phyloP scores from a whole-genome alignment of 352 stramenopile genomes.

The Globisporangium perplexum region DNA sequence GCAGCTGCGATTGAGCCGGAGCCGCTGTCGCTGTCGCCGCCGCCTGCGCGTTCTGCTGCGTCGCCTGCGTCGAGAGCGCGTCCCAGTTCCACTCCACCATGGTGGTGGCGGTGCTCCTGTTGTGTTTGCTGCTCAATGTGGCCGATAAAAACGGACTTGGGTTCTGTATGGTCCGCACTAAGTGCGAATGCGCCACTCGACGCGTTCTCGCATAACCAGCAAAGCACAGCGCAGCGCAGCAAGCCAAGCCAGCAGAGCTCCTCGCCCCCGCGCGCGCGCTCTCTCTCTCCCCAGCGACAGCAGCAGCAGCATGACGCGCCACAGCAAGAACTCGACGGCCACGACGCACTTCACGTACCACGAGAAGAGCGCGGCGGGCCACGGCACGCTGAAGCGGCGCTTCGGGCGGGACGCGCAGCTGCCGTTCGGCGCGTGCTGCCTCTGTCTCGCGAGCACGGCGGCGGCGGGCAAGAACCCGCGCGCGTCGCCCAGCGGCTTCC shows the following conservation, averaged over 20 bases:
- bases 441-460: conserved; percentile 57
- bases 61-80: conserved; percentile 14
- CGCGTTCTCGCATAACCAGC: no score
- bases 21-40: conserved; percentile 1
- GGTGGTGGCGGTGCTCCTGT: no score
- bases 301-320: conserved; percentile 48
- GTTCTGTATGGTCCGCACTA: not conserved
- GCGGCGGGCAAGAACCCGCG: conserved; percentile 50
- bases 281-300: no score
- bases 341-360: conserved; percentile 87
- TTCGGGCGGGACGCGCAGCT: conserved; percentile 81
- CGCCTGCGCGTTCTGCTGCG: conserved; percentile 10
- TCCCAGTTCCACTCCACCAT: conserved; percentile 23
- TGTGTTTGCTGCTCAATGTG: no score
- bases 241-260: no score
- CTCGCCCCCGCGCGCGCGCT: no score
- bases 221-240: no score
- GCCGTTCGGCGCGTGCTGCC: conserved; percentile 67
- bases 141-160: not conserved
- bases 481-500: conserved; percentile 58
- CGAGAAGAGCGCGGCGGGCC: conserved; percentile 63
- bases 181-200: not conserved
- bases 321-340: conserved; percentile 87
- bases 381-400: conserved; percentile 79
- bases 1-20: not conserved